Conservation (phyloP, 768 basidiomycete genomes). For the Pisolithus orientalis region DNA sequence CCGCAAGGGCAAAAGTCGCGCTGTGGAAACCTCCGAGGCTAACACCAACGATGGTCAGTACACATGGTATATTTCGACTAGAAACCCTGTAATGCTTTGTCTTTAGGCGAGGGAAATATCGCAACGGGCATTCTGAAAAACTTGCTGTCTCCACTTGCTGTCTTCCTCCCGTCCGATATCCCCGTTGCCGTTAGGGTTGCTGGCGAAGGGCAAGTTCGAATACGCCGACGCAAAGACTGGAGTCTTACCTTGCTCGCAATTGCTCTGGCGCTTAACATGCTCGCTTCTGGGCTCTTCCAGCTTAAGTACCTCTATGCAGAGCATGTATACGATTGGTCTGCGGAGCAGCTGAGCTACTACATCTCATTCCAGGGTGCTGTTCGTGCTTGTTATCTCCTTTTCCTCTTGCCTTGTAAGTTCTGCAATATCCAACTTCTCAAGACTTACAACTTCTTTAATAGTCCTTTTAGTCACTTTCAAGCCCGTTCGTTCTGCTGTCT, state of each 20-base stretch:
- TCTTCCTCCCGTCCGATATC: slow-evolving; percentile 57
- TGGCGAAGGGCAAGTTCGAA: slow-evolving; percentile 58
- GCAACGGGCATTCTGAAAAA: slow-evolving; percentile 29
- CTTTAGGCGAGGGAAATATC: background rate
- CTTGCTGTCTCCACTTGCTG: slow-evolving; percentile 57
- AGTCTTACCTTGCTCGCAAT: slow-evolving; percentile 65
- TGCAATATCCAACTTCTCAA: slow-evolving; percentile 16
- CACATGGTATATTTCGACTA: background rate
- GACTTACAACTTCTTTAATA: slow-evolving; percentile 29
- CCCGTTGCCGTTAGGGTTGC: slow-evolving; percentile 33
- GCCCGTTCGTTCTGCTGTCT: slow-evolving; percentile 23
- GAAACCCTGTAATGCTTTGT: background rate
- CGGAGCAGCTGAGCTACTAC: slow-evolving; percentile 67
- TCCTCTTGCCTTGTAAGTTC: slow-evolving; percentile 61
- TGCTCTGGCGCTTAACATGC: slow-evolving; percentile 55
- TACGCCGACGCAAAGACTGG: slow-evolving; percentile 55
- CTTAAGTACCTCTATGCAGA: slow-evolving; percentile 76
- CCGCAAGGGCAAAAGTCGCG: slow-evolving; percentile 26
- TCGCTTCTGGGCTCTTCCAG: slow-evolving; percentile 67
- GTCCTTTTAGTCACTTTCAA: slow-evolving; percentile 62
- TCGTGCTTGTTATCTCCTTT: slow-evolving; percentile 58
- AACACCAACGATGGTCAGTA: slow-evolving; percentile 8
- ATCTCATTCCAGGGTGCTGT: slow-evolving; percentile 63
- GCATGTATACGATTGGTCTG: slow-evolving; percentile 64
- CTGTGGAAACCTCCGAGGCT: slow-evolving; percentile 8